Conservation (phyloP, 768 basidiomycete genomes). For the Rubroboletus pulcherrimus region DNA sequence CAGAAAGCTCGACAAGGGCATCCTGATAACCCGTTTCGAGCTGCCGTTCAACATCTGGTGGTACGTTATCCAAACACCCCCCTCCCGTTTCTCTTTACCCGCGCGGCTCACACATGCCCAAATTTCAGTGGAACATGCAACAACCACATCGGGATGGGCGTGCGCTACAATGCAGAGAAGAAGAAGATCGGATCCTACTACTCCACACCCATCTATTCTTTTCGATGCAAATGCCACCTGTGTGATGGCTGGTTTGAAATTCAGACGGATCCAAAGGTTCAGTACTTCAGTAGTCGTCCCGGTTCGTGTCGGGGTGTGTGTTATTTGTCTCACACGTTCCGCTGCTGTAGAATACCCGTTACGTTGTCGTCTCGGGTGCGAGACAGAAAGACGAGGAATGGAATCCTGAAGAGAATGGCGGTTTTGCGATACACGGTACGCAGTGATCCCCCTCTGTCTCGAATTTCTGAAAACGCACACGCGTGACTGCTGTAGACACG, state of each 20-base stretch:
- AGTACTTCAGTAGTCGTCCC: slow-evolving; percentile 38
- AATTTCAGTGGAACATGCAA: slow-evolving; percentile 84
- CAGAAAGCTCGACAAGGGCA: slow-evolving; percentile 93
- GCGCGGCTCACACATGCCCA: background rate
- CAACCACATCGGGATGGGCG: slow-evolving; percentile 97
- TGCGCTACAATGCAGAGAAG: slow-evolving; percentile 99
- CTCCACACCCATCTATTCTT: slow-evolving; percentile 91
- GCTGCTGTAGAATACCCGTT: slow-evolving; percentile 77
- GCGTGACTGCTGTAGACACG: slow-evolving; percentile 48
- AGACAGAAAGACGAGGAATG: slow-evolving; percentile 93
- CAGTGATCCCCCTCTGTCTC: background rate
- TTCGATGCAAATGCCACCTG: slow-evolving; percentile 96
- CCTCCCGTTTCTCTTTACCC: no score
- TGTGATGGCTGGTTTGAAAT: slow-evolving; percentile 99
- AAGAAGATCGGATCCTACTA: slow-evolving; percentile 94
- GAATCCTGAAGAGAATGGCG: slow-evolving; percentile 95
- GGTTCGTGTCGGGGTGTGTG: background rate
- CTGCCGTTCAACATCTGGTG: slow-evolving; percentile 97
- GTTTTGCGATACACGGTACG: slow-evolving; percentile 82
- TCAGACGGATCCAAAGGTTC: slow-evolving; percentile 92
- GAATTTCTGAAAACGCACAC: background rate
- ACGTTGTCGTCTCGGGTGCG: slow-evolving; percentile 91
- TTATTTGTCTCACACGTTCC: background rate
- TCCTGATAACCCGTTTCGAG: slow-evolving; percentile 93
- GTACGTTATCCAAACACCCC: slow-evolving; percentile 40